phyloP scores from a whole-genome alignment of 2,329 filamentous ascomycete species.

The Davidsoniella eucalypti region DNA sequence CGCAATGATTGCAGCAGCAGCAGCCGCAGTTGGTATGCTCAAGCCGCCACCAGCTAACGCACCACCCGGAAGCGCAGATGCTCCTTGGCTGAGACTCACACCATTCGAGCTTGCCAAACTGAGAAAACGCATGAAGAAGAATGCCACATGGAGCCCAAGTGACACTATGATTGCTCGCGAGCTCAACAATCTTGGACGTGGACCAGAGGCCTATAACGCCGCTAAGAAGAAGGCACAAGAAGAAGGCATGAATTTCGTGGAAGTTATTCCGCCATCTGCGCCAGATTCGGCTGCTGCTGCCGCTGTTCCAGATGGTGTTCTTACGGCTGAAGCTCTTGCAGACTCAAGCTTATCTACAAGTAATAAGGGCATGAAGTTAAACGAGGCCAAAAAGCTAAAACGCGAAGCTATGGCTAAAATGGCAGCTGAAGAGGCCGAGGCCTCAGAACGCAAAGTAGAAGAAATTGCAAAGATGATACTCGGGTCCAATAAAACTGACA shows the following conservation, averaged over 20 bases:
- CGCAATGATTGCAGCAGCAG: conserved; percentile 23
- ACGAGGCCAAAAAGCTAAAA: conserved; percentile 62
- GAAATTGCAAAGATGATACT: conserved; percentile 26
- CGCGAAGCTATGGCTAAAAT: conserved; percentile 45
- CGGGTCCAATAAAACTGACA: background rate
- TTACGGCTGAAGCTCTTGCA: conserved; percentile 38
- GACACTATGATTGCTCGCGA: conserved; percentile 75
- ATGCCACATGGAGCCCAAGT: conserved; percentile 68
- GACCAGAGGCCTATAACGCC: conserved; percentile 42
- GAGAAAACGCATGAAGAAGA: conserved; percentile 82
- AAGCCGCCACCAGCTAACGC: conserved; percentile 44
- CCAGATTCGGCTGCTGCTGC: conserved; percentile 22
- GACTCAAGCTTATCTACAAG: conserved; percentile 45
- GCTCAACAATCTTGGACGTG: conserved; percentile 53
- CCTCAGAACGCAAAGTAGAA: conserved; percentile 36
- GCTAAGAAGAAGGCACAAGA: conserved; percentile 50
- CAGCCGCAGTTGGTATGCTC: conserved; percentile 27
- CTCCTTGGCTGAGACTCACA: conserved; percentile 50
- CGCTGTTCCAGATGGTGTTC: conserved; percentile 39
- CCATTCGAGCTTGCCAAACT: conserved; percentile 50
- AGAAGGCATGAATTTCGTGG: conserved; percentile 42
- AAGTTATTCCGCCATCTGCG: conserved; percentile 4
- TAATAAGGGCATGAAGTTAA: conserved; percentile 62
- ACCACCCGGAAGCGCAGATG: conserved; percentile 39
- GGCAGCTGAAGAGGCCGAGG: conserved; percentile 45